Percentiles rank a stretch among this genome's conserved stretches.
phyloP scores from a whole-genome alignment of 768 basidiomycete species.

The Gyrodon lividus region DNA sequence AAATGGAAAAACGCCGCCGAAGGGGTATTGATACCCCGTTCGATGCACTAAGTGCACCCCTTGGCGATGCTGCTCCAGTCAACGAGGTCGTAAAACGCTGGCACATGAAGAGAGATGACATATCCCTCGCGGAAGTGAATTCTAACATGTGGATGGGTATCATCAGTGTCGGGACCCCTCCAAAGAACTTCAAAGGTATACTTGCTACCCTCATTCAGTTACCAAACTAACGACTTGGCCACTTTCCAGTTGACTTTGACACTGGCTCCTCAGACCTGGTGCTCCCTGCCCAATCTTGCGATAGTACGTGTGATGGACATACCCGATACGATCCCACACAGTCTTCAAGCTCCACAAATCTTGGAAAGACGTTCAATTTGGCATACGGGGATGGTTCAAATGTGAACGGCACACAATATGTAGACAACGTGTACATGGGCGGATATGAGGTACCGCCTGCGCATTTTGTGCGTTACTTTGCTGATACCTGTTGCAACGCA shows the following conservation, averaged over 20 bases:
- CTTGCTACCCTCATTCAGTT: not conserved
- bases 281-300: slow-evolving; percentile 33
- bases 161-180: slow-evolving; percentile 49
- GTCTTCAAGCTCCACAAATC: slow-evolving; percentile 33
- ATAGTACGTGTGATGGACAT: slow-evolving; percentile 32
- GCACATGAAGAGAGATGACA: slow-evolving; percentile 29
- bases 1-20: slow-evolving; percentile 7
- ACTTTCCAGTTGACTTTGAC: slow-evolving; percentile 47
- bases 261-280: slow-evolving; percentile 54
- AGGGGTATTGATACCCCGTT: not conserved
- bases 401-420: slow-evolving; percentile 40
- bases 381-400: slow-evolving; percentile 39
- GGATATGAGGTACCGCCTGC: slow-evolving; percentile 31
- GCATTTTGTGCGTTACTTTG: slow-evolving; percentile 6
- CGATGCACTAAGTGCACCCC: not conserved
- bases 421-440: slow-evolving; percentile 43
- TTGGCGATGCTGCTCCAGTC: not conserved
- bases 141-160: slow-evolving; percentile 45
- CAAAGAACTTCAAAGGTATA: slow-evolving; percentile 41
- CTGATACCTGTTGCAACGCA: not conserved
- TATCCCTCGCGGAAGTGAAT: slow-evolving; percentile 37
- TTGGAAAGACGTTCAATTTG: slow-evolving; percentile 29
- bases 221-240: not conserved
- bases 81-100: slow-evolving; percentile 2
- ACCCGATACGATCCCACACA: slow-evolving; percentile 26